Conservation (phyloP, 495 filamentous ascomycete genomes). For the Talaromyces proteolyticus region DNA sequence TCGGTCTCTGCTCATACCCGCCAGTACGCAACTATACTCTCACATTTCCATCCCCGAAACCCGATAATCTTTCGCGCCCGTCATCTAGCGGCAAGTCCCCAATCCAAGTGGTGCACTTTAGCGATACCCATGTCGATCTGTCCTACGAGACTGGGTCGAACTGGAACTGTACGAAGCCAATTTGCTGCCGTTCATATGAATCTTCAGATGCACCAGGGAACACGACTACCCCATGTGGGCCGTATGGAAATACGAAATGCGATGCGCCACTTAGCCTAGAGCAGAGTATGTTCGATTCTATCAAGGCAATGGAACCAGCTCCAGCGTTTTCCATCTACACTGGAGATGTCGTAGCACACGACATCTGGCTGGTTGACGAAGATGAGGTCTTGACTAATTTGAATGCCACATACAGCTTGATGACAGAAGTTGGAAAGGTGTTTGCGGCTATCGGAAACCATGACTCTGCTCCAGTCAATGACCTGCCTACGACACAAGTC, state of each 20-base stretch:
- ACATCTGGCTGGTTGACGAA: conserved; percentile 23
- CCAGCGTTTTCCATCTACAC: conserved; percentile 22
- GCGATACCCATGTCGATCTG: conserved; percentile 49
- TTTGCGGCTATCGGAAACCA: conserved; percentile 30
- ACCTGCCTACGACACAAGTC: conserved; percentile 34
- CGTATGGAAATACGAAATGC: conserved; percentile 43
- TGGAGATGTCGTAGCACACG: conserved; percentile 23
- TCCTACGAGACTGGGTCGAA: conserved; percentile 43
- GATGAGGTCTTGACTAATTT: conserved; percentile 34
- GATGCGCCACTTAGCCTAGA: conserved; percentile 46
- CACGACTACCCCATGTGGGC: conserved; percentile 34
- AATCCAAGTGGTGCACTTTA: conserved; percentile 48
- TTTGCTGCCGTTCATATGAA: conserved; percentile 47
- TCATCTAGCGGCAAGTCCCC: conserved; percentile 37
- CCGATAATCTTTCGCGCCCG: conserved; percentile 24
- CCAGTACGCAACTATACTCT: conserved; percentile 31
- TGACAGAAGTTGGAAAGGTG: conserved; percentile 3
- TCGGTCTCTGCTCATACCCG: conserved; percentile 45
- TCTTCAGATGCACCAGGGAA: conserved; percentile 32
- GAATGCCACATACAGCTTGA: conserved; percentile 31
- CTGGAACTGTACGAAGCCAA: conserved; percentile 46
- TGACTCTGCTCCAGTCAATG: conserved; percentile 46
- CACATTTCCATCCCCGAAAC: conserved; percentile 36
- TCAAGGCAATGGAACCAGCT: conserved; percentile 20
- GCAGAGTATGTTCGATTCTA: conserved; percentile 46